Percentiles rank a stretch among this genome's conserved stretches.
phyloP scores from a whole-genome alignment of 2,329 filamentous ascomycete species.

The Lachnellula suecica region DNA sequence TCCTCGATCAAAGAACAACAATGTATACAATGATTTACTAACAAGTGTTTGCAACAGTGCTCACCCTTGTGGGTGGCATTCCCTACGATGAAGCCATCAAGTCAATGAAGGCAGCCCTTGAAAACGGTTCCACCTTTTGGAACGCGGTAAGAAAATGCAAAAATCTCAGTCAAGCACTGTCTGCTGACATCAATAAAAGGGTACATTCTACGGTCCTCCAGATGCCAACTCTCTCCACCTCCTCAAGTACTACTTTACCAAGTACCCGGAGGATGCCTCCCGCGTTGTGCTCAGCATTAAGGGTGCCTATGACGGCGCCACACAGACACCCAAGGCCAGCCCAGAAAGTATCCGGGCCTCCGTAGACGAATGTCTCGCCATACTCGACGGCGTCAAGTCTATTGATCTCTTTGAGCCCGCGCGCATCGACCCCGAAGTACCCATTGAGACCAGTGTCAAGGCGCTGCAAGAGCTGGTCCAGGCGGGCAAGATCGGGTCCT shows the following conservation, averaged over 20 bases:
- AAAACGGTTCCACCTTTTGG: too few relatives aligned
- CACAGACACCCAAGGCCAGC: slow-evolving; percentile 45
- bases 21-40: too few relatives aligned
- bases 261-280: slow-evolving; percentile 61
- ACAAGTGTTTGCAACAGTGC: too few relatives aligned
- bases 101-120: too few relatives aligned
- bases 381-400: slow-evolving; percentile 44
- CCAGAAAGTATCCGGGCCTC: slow-evolving; percentile 52
- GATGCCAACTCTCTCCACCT: slow-evolving; percentile 59
- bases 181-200: too few relatives aligned
- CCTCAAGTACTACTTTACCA: slow-evolving; percentile 59
- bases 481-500: slow-evolving; percentile 41
- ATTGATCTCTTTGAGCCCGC: slow-evolving; percentile 54
- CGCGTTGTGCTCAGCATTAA: slow-evolving; percentile 63
- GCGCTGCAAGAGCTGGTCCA: slow-evolving; percentile 34
- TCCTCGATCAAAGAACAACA: too few relatives aligned
- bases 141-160: too few relatives aligned
- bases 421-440: slow-evolving; percentile 43
- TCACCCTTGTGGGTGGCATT: too few relatives aligned
- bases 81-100: too few relatives aligned
- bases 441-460: slow-evolving; percentile 36
- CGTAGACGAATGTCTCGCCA: slow-evolving; percentile 52
- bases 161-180: too few relatives aligned
- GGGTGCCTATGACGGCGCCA: slow-evolving; percentile 43
- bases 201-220: slow-evolving; percentile 62